These are phyloP conservation scores for Metschnikowia picachoensis DNA, from an alignment of 805 yeast genomes.

Conservation along the genomic window DNA sequence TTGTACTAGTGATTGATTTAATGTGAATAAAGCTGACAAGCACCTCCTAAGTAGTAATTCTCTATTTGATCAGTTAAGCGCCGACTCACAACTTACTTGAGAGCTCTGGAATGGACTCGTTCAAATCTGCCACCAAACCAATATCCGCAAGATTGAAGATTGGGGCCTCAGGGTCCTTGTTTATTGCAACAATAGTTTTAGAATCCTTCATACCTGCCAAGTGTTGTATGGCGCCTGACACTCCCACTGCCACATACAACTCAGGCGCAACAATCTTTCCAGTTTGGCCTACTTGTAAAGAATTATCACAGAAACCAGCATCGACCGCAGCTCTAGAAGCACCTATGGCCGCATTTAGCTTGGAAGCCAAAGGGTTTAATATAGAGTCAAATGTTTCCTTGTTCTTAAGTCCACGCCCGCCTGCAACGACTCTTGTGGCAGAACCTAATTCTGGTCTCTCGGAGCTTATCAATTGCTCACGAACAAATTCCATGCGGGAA, in stretches of 20 bases:
- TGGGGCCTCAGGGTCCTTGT: slow-evolving; percentile 92
- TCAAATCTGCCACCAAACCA: slow-evolving; percentile 86
- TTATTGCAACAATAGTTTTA: slow-evolving; percentile 88
- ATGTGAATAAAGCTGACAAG: too few species aligned
- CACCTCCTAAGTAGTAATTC: too few species aligned
- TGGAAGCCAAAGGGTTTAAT: slow-evolving; percentile 78
- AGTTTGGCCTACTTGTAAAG: slow-evolving; percentile 96
- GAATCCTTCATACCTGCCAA: slow-evolving; percentile 98
- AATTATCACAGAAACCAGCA: slow-evolving; percentile 91
- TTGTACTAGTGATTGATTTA: too few species aligned
- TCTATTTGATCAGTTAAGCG: too few species aligned
- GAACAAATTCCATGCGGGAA: slow-evolving; percentile 57
- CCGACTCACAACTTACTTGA: slow-evolving; percentile 57
- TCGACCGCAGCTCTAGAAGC: slow-evolving; percentile 99
- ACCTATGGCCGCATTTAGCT: slow-evolving; percentile 88
- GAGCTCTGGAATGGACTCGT: slow-evolving; percentile 85
- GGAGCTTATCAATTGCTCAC: slow-evolving; percentile 68
- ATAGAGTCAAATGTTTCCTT: slow-evolving; percentile 80
- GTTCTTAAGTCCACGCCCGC: slow-evolving; percentile 91
- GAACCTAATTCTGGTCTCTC: slow-evolving; percentile 91
- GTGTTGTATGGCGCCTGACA: slow-evolving; percentile 97
- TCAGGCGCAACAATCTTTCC: slow-evolving; percentile 98
- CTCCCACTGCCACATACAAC: slow-evolving; percentile 86
- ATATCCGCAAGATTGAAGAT: slow-evolving; percentile 88
- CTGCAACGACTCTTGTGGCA: slow-evolving; percentile 78